These are phyloP conservation scores for Boletus rubroflammeus DNA, from an alignment of 768 basidiomycete genomes.

Conservation along the genomic window DNA sequence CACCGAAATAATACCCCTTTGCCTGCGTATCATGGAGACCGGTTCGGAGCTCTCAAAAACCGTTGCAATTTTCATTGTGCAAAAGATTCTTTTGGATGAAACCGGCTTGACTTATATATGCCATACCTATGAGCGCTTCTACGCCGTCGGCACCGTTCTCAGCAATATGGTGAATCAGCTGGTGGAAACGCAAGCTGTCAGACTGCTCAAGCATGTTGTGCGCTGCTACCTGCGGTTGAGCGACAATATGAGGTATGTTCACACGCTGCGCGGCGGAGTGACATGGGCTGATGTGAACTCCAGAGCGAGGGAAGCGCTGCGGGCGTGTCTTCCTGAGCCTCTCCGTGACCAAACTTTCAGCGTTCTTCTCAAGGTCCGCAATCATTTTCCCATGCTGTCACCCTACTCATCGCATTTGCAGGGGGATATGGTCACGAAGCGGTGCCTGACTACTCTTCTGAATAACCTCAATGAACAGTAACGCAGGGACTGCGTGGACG, in stretches of 20 bases:
- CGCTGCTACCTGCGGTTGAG: conserved; percentile 94
- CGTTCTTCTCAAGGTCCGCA: conserved; percentile 77
- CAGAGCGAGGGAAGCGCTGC: conserved; percentile 92
- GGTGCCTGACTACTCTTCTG: conserved; percentile 85
- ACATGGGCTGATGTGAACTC: conserved; percentile 9
- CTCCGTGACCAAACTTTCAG: conserved; percentile 92
- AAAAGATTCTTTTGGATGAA: conserved; percentile 96
- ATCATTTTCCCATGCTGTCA: background rate
- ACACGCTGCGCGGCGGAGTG: conserved; percentile 6
- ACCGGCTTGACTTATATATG: conserved; percentile 98
- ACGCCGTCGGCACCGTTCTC: conserved; percentile 96
- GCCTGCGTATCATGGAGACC: conserved; percentile 99
- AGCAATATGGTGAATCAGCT: conserved; percentile 99
- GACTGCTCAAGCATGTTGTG: conserved; percentile 96
- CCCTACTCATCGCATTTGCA: conserved; percentile 30
- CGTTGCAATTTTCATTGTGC: conserved; percentile 99
- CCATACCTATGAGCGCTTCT: conserved; percentile 99
- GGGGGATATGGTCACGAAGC: conserved; percentile 98
- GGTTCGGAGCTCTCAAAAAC: conserved; percentile 98
- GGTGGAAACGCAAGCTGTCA: conserved; percentile 95
- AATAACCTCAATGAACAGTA: conserved; percentile 80
- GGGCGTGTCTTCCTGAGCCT: conserved; percentile 94
- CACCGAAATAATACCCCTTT: conserved; percentile 99
- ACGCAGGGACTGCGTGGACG: conserved; percentile 4
- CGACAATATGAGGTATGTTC: conserved; percentile 84